These are phyloP conservation scores for Glutinoglossum americanum DNA, from an alignment of 495 filamentous ascomycete genomes.

Conservation along the genomic window DNA sequence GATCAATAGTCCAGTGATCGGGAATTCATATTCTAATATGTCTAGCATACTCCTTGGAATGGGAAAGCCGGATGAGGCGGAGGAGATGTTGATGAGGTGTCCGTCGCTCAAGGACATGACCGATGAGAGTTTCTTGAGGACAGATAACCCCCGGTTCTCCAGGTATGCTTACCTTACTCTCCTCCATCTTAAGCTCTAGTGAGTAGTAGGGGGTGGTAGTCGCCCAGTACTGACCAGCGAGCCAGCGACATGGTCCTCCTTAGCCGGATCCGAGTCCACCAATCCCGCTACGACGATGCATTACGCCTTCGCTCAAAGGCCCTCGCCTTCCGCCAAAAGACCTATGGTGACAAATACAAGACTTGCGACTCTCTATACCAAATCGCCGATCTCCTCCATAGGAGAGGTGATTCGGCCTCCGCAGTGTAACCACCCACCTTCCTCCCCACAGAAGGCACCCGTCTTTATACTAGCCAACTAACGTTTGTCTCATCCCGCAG, in stretches of 20 bases:
- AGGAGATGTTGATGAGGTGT: conserved; percentile 13
- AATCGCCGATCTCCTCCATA: conserved; percentile 8
- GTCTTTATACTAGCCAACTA: too few relatives aligned
- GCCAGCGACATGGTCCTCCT: not conserved
- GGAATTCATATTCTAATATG: conserved; percentile 16
- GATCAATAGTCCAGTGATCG: conserved; percentile 11
- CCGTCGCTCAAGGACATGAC: conserved; percentile 14
- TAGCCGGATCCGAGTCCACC: not conserved
- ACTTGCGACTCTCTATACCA: conserved; percentile 14
- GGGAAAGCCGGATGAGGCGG: conserved; percentile 12
- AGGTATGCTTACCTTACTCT: conserved; percentile 9
- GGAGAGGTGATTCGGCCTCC: too few relatives aligned
- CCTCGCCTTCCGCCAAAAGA: conserved; percentile 4
- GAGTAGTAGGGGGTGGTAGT: too few relatives aligned
- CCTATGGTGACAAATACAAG: conserved; percentile 9
- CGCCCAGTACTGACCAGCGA: not conserved
- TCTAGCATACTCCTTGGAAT: conserved; percentile 12
- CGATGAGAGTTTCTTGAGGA: conserved; percentile 12
- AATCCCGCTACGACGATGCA: not conserved
- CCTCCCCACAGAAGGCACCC: too few relatives aligned
- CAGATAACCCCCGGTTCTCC: conserved; percentile 11
- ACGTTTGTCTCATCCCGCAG: too few relatives aligned
- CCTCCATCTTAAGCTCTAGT: conserved; percentile 9
- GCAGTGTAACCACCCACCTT: too few relatives aligned
- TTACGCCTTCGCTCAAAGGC: not conserved